Evolutionary conservation across 768 basidiomycete genomes (phyloP).

Genomic region (Mycena amicta): DNA sequence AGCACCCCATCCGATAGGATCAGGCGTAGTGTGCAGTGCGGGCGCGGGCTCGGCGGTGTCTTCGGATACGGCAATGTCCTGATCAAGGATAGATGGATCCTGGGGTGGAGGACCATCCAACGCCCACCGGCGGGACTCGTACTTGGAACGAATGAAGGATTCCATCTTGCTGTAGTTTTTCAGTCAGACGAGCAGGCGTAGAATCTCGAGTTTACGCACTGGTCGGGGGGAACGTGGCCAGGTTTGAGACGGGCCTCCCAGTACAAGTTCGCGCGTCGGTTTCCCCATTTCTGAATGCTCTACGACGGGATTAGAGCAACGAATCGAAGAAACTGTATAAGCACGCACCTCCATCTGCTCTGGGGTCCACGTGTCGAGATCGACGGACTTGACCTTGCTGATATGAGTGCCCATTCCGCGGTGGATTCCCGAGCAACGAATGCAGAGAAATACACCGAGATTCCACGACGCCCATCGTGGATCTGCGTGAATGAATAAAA

Average conservation of each 20-base stretch:
- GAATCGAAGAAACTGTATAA: neutral
- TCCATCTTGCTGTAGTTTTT: constrained; percentile 85
- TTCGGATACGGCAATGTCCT: constrained; percentile 31
- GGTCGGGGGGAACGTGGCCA: constrained; percentile 92
- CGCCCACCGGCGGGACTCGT: constrained; percentile 93
- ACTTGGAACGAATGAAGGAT: constrained; percentile 95
- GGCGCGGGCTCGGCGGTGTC: constrained; percentile 32
- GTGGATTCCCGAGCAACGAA: constrained; percentile 96
- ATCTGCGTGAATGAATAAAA: constrained; percentile 50
- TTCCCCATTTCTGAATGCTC: constrained; percentile 90
- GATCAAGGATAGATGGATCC: constrained; percentile 81
- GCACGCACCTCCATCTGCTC: constrained; percentile 89
- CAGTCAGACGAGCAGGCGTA: neutral
- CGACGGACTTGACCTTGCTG: constrained; percentile 94
- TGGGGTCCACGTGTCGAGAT: constrained; percentile 96
- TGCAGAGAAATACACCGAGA: constrained; percentile 92
- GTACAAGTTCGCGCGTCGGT: constrained; percentile 87
- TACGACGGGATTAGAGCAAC: constrained; percentile 37
- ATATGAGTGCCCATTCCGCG: constrained; percentile 99
- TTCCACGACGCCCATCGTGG: constrained; percentile 99
- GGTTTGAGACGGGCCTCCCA: constrained; percentile 96
- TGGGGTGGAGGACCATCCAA: constrained; percentile 82
- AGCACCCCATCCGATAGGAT: constrained; percentile 34
- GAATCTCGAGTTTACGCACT: no score
- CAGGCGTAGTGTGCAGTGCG: constrained; percentile 25